Conservation (phyloP, 192 early-diverging fungal genomes). For the Radiomyces spectabilis region DNA sequence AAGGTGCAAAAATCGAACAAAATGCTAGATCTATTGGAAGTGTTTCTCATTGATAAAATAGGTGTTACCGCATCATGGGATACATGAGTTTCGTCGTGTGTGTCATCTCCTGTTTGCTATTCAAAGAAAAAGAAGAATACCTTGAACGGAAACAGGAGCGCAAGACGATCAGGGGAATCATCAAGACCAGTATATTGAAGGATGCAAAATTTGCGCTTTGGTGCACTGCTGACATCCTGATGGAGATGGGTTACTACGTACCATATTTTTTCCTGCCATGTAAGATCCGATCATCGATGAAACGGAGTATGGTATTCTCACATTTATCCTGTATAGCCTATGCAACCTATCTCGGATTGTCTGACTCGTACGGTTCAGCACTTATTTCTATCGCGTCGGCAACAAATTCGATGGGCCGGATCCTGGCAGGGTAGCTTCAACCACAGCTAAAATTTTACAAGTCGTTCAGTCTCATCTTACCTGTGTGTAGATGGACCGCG, state of each 20-base stretch:
- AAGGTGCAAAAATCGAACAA: too few relatives aligned
- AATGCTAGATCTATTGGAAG: too few relatives aligned
- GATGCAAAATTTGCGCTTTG: slow-evolving; percentile 2
- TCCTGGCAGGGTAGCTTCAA: slow-evolving; percentile 2
- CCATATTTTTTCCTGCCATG: slow-evolving; percentile 10
- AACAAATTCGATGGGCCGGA: slow-evolving; percentile 4
- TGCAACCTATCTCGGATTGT: slow-evolving; percentile 1
- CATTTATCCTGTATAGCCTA: slow-evolving; percentile 3
- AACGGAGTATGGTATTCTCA: background rate
- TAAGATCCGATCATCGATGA: background rate
- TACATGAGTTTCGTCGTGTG: slow-evolving; percentile 35
- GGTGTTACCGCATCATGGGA: slow-evolving; percentile 40
- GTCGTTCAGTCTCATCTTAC: background rate
- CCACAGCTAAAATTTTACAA: background rate
- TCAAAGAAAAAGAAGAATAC: slow-evolving; percentile 10
- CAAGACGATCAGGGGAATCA: slow-evolving; percentile 3
- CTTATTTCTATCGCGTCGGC: slow-evolving; percentile 5
- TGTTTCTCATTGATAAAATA: too few relatives aligned
- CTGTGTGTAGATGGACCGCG: slow-evolving; percentile 1
- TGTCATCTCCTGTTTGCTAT: slow-evolving; percentile 10
- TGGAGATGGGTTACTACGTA: slow-evolving; percentile 6
- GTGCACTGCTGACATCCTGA: slow-evolving; percentile 9
- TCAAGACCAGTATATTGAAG: slow-evolving; percentile 3
- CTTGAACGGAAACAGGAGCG: background rate
- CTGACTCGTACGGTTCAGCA: slow-evolving; percentile 1